A percentile compares a stretch with the other conserved stretches of the same genome.
These are phyloP conservation scores for Kwoniella sp. DNA, from an alignment of 768 basidiomycete genomes.

Conservation along the genomic window DNA sequence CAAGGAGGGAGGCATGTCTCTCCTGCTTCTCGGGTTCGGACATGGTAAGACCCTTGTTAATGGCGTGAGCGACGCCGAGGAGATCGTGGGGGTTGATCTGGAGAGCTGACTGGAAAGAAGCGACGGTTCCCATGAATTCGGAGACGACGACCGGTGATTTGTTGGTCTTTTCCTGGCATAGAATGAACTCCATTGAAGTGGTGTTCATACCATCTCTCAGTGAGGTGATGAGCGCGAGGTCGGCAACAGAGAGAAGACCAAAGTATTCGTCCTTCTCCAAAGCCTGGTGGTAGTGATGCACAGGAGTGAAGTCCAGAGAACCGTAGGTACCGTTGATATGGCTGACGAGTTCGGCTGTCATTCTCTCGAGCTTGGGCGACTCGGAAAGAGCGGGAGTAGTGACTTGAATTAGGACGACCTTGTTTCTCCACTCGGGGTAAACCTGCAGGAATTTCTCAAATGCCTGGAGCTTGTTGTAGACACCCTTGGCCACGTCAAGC, in stretches of 20 bases:
- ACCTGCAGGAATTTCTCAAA: conserved; percentile 91
- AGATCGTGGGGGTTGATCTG: conserved; percentile 97
- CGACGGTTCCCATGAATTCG: conserved; percentile 97
- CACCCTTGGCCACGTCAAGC: conserved; percentile 96
- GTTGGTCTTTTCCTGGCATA: conserved; percentile 83
- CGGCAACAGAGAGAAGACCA: conserved; percentile 86
- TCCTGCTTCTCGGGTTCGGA: conserved; percentile 69
- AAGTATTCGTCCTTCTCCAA: conserved; percentile 98
- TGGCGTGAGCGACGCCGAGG: conserved; percentile 84
- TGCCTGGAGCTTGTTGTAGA: conserved; percentile 92
- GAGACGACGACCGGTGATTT: conserved; percentile 82
- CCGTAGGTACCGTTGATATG: conserved; percentile 97
- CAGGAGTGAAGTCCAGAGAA: conserved; percentile 89
- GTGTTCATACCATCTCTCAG: conserved; percentile 99
- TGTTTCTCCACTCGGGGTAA: conserved; percentile 94
- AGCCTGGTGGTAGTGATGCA: conserved; percentile 98
- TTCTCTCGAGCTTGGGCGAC: conserved; percentile 87
- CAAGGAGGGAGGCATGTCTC: conserved; percentile 74
- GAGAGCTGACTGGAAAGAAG: conserved; percentile 84
- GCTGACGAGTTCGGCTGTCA: conserved; percentile 89
- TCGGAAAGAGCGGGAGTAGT: conserved; percentile 91
- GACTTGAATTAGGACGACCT: conserved; percentile 72
- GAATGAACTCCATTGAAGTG: conserved; percentile 95
- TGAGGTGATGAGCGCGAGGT: conserved; percentile 91
- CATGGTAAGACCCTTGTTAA: conserved; percentile 86